A percentile compares a stretch with the other conserved stretches of the same genome.
Evolutionary conservation across 129 eudicot genomes (phyloP).

Genomic region (Flaveria robusta): DNA sequence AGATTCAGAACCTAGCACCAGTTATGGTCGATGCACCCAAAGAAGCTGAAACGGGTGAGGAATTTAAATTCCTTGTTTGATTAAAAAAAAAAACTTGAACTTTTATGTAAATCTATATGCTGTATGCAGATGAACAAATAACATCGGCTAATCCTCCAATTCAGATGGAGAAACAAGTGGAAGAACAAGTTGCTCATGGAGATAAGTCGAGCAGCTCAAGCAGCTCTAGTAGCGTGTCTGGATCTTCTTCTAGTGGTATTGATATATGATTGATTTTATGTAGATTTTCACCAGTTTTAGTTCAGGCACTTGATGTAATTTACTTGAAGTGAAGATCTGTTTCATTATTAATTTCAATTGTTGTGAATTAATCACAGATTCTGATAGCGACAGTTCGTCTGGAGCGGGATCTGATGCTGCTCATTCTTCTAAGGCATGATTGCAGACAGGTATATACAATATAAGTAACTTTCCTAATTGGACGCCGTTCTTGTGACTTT

Average conservation of each 20-base stretch:
- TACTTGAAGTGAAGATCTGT: constrained; percentile 5
- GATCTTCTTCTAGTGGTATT: constrained; percentile 85
- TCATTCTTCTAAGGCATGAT: constrained; percentile 46
- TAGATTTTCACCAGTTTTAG: background rate
- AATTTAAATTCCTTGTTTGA: background rate
- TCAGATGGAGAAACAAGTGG: constrained; percentile 45
- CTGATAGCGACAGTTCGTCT: constrained; percentile 62
- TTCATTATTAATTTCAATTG: constrained; percentile 18
- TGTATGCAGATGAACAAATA: constrained; percentile 47
- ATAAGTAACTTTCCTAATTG: constrained; percentile 3
- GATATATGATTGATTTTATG: constrained; percentile 3
- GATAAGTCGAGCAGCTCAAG: constrained; percentile 54
- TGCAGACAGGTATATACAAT: constrained; percentile 23
- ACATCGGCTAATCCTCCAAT: constrained; percentile 22
- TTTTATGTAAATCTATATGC: background rate
- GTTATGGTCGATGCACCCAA: constrained; percentile 43
- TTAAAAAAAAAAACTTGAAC: background rate
- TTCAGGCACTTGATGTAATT: constrained; percentile 19
- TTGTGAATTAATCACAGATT: constrained; percentile 43
- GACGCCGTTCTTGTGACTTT: background rate
- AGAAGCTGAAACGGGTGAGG: constrained; percentile 54
- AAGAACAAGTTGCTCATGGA: constrained; percentile 32
- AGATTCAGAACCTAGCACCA: constrained; percentile 41
- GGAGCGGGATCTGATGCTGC: constrained; percentile 59
- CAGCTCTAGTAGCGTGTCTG: constrained; percentile 67